phyloP scores from a whole-genome alignment of 495 filamentous ascomycete genomes.

The Annulohypoxylon maeteangense region DNA sequence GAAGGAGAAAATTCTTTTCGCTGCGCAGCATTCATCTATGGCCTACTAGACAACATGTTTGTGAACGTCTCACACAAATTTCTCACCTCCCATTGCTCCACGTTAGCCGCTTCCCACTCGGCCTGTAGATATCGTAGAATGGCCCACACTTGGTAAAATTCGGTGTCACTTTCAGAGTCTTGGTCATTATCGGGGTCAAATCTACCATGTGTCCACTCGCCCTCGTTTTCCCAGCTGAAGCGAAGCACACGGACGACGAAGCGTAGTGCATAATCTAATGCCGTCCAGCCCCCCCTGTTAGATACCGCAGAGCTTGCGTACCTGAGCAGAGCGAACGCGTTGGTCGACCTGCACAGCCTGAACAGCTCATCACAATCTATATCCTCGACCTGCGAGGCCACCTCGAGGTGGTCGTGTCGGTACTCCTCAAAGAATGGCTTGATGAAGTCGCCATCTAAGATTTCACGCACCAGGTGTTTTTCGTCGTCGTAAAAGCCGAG shows the following conservation, averaged over 20 bases:
- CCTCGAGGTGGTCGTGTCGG: conserved; percentile 41
- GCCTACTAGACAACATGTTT: conserved; percentile 8
- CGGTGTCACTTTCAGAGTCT: conserved; percentile 36
- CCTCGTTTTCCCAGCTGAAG: conserved; percentile 44
- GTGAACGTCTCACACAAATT: conserved; percentile 8
- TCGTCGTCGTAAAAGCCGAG: conserved; percentile 41
- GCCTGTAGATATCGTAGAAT: conserved; percentile 44
- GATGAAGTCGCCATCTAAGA: conserved; percentile 39
- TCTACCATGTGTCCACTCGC: conserved; percentile 42
- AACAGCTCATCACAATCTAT: conserved; percentile 37
- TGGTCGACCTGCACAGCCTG: conserved; percentile 19
- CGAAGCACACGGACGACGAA: conserved; percentile 42
- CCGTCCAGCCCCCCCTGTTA: conserved; percentile 33
- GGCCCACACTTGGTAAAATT: conserved; percentile 45
- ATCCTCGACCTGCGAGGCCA: conserved; percentile 1
- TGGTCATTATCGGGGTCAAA: conserved; percentile 39
- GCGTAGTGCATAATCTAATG: conserved; percentile 39
- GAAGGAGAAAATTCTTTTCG: too few relatives aligned
- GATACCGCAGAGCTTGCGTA: conserved; percentile 16
- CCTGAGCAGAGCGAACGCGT: conserved; percentile 31
- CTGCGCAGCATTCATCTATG: not conserved
- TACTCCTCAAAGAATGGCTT: conserved; percentile 43
- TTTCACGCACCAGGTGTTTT: conserved; percentile 23
- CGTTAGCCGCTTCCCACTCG: conserved; percentile 45
- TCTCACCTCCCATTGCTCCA: conserved; percentile 40